Base-by-base conservation (phyloP, 805 yeast genomes). In the Candida jianshihensis region DNA sequence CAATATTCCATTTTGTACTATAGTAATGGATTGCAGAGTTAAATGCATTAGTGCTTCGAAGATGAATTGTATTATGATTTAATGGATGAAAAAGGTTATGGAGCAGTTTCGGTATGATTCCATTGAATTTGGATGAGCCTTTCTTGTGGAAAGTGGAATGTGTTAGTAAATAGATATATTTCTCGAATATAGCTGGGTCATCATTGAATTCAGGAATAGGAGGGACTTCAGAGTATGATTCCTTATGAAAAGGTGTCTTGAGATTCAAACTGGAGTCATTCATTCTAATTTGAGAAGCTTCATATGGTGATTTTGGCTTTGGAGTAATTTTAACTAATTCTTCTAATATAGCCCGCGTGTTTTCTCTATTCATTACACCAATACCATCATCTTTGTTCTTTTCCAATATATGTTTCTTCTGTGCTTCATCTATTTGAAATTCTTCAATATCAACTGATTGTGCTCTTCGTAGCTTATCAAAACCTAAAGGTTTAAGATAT, bases 11-110 rank as follows among this genome's bases (percentile, higher is more conserved):
- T 28, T 55, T 57, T 14, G 44, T 40, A 15, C 61, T 51, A 43
- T 59, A 70, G 46, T 55, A 70, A 34, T 56, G 62, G 1, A 73
- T 58, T 13, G 57, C 46, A 39, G 60, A 59, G 41, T 68, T 68
- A 43, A 52, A 69, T 3, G 57, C 43, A 7, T 54, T 42, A 1
- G 59, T 40, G 10, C 57, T 54, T 25, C 62, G 48, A n/a, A 61
- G 43, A 2, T 45, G 45, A 4, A 51, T 22, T 1, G 69, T 59
- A 10, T 48, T 53, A 7, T 51, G 22, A 37, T 68, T 68, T 10
- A 58, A 47, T 15, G 64, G 64, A 41, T 64, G 64, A 46, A 67
- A 53, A n/a, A 69, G 38, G 29, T 62, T 61, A 29, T 59, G 48
- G 11, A 69, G 37, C 8, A 69, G 49, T 32, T 59, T 60, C 1